Evolutionary conservation across 2,329 filamentous ascomycete genomes (phyloP).

Genomic region (Podosphaera aphanis): DNA sequence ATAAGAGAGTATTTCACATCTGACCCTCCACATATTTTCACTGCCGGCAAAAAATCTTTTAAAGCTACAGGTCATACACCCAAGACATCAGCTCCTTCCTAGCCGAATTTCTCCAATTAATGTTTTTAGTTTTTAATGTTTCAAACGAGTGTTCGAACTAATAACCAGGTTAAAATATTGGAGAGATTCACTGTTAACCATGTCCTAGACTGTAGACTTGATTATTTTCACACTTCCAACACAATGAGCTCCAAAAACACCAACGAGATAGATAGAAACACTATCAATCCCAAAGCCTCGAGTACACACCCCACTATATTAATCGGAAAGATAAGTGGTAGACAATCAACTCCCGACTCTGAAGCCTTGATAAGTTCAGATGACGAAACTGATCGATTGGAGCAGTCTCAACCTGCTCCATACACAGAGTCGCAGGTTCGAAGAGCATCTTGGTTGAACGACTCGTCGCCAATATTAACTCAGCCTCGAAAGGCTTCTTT

Average conservation of each 20-base stretch:
- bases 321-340: slow-evolving; percentile 52
- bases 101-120: too few species aligned
- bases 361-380: slow-evolving; percentile 86
- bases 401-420: slow-evolving; percentile 22
- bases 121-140: too few species aligned
- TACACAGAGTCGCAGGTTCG: slow-evolving; percentile 39
- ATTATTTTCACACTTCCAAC: too few species aligned
- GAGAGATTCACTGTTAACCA: too few species aligned
- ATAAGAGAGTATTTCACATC: too few species aligned
- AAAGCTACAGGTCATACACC: too few species aligned
- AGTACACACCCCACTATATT: slow-evolving; percentile 40
- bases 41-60: too few species aligned
- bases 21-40: too few species aligned
- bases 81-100: too few species aligned
- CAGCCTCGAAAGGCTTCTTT: slow-evolving; percentile 56
- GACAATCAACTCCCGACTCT: slow-evolving; percentile 78
- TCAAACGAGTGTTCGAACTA: too few species aligned
- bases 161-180: too few species aligned
- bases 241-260: background rate
- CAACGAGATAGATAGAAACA: background rate
- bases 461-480: slow-evolving; percentile 40
- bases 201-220: too few species aligned
- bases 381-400: slow-evolving; percentile 54
- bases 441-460: slow-evolving; percentile 68
- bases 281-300: slow-evolving; percentile 20